These are phyloP conservation scores for Mortierella sp. DNA, from an alignment of 371 early-diverging fungal genomes.

Conservation along the genomic window DNA sequence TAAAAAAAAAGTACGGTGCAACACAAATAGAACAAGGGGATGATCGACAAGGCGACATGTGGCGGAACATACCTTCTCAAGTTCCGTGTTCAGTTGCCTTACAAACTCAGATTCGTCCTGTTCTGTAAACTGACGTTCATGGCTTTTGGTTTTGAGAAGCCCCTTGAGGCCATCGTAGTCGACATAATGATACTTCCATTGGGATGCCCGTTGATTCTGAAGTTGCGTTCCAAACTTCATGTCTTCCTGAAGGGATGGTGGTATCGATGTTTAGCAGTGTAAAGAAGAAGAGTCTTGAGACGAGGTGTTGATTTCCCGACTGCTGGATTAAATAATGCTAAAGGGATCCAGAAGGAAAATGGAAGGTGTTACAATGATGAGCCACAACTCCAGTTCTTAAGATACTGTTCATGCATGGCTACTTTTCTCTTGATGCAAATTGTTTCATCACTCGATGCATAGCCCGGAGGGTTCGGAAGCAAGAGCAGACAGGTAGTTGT, in stretches of 20 bases:
- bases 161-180: conserved; percentile 86
- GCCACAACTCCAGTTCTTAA: too few relatives aligned
- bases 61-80: conserved; percentile 74
- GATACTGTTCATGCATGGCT: too few relatives aligned
- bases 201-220: conserved; percentile 64
- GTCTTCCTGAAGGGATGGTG: not conserved
- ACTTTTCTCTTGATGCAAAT: too few relatives aligned
- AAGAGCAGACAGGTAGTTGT: too few relatives aligned
- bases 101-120: conserved; percentile 82
- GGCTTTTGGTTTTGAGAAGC: conserved; percentile 62
- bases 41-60: not conserved
- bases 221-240: conserved; percentile 90
- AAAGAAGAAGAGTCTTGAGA: not conserved
- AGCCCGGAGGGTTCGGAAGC: too few relatives aligned
- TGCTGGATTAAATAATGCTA: too few relatives aligned
- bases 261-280: not conserved
- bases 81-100: conserved; percentile 76
- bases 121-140: conserved; percentile 59
- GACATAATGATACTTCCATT: conserved; percentile 85
- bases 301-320: too few relatives aligned
- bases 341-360: too few relatives aligned
- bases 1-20: too few relatives aligned
- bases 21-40: too few relatives aligned
- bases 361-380: too few relatives aligned
- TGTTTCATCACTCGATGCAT: too few relatives aligned